Base-by-base conservation (phyloP, 345 rosid species). In the Toxicodendron radicans region DNA sequence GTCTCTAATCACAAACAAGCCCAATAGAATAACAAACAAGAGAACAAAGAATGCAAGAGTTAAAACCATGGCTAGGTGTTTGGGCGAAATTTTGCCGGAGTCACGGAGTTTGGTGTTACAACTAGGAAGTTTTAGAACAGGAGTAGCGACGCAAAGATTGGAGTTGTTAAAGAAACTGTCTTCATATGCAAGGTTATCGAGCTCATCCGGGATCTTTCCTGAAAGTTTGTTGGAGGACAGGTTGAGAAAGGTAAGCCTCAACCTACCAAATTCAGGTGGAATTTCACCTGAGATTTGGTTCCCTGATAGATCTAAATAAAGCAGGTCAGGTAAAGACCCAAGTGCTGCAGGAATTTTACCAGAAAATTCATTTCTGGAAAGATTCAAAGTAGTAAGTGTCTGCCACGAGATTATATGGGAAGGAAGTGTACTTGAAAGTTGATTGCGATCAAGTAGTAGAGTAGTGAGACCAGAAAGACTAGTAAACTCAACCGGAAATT, bases 211-310 rank as follows among this genome's bases (percentile, higher is more conserved):
- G 72, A 94, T 84, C 70, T 71, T 72, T 20, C 99, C 99, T 0
- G 76, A 72, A 16, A 95, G 91, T 64, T 67, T 72, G 65, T 95
- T 95, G 32, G 95, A 91, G 30, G 99, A 91, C 73, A 95, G 69
- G 64, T 95, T 73, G 72, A 92, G 88, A 18, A 35, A 41, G 18
- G 78, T 59, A 24, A 88, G 83, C 84, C 17, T 80, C 75, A 92
- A 1, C 5, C 72, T 77, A 57, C 92, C 91, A 7, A 92, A 43
- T 78, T 85, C 86, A 14, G 79, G 80, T 7, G 97, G 94, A 58
- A 95, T 92, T 80, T 65, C 58, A 9, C 99, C 95, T n/a, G 94
- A 85, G 38, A 95, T 73, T 70, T 84, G 83, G 72, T 95, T 95
- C 14, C 78, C 82, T 10, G 99, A 92, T 66, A 95, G 73, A 74